phyloP scores from a whole-genome alignment of 163 green algal species.

The Botryococcus braunii region DNA sequence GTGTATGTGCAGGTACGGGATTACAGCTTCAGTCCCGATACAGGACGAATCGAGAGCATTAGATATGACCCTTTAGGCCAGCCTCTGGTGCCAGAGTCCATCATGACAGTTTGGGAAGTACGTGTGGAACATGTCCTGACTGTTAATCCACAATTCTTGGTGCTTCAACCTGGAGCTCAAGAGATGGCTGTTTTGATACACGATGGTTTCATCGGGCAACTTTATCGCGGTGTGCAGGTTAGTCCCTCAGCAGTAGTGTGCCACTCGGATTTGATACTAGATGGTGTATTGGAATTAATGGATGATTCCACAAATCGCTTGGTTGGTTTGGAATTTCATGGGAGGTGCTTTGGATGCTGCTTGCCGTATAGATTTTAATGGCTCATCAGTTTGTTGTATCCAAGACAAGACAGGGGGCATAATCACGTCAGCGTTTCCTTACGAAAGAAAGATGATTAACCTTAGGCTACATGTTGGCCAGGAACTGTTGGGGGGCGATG shows the following conservation, averaged over 20 bases:
- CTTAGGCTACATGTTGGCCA: neutral
- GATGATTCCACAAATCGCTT: no score
- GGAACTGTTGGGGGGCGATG: neutral
- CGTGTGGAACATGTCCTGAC: conserved; percentile 5
- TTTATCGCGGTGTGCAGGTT: neutral
- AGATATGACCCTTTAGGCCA: conserved; percentile 12
- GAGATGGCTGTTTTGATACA: neutral
- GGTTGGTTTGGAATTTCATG: no score
- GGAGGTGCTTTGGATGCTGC: no score
- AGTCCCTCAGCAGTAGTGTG: neutral
- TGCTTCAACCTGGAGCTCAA: neutral
- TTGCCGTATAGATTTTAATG: no score
- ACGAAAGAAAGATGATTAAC: neutral
- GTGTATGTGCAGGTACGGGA: conserved; percentile 16
- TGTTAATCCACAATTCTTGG: neutral
- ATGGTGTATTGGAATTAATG: no score
- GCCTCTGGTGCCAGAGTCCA: conserved; percentile 4
- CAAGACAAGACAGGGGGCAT: no score
- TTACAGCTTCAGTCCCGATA: conserved; percentile 18
- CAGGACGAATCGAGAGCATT: conserved; percentile 9
- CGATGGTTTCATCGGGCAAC: neutral
- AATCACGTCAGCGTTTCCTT: no score
- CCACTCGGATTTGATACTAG: neutral
- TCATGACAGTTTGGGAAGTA: conserved; percentile 8
- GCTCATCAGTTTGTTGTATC: no score